These are phyloP conservation scores for Saturnispora dispora DNA, from an alignment of 805 yeast genomes.

Conservation along the genomic window DNA sequence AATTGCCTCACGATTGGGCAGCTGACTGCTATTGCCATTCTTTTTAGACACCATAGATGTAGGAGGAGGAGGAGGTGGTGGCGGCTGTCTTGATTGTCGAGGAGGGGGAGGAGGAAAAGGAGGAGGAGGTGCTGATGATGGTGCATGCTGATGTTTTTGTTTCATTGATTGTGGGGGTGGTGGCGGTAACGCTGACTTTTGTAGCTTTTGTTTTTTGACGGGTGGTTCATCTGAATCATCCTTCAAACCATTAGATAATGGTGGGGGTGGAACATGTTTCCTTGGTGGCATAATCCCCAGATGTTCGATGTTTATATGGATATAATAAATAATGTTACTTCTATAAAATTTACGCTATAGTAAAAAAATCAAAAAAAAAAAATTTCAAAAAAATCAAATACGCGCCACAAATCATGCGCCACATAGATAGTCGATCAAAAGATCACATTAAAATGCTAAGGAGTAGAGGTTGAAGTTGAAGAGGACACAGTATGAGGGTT, in stretches of 20 bases:
- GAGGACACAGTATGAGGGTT: not conserved
- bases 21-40: not conserved
- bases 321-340: not conserved
- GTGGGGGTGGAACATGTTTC: slow-evolving; percentile 7
- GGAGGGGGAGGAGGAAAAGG: slow-evolving; percentile 9
- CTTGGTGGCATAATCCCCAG: not conserved
- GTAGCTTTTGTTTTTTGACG: not conserved
- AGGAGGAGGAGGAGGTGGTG: slow-evolving; percentile 16
- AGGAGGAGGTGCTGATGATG: slow-evolving; percentile 8
- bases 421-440: not conserved
- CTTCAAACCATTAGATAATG: slow-evolving; percentile 1
- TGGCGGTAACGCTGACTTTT: slow-evolving; percentile 9
- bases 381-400: too few species aligned
- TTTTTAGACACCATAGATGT: not conserved
- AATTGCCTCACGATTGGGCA: not conserved
- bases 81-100: not conserved
- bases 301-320: not conserved
- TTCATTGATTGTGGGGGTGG: slow-evolving; percentile 9
- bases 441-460: not conserved
- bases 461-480: not conserved
- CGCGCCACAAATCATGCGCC: not conserved
- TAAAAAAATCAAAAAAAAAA: too few species aligned
- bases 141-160: not conserved
- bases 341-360: not conserved
- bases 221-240: not conserved